Conservation (phyloP, 2,329 filamentous ascomycete species). For the Aspergillus tubingensis region DNA sequence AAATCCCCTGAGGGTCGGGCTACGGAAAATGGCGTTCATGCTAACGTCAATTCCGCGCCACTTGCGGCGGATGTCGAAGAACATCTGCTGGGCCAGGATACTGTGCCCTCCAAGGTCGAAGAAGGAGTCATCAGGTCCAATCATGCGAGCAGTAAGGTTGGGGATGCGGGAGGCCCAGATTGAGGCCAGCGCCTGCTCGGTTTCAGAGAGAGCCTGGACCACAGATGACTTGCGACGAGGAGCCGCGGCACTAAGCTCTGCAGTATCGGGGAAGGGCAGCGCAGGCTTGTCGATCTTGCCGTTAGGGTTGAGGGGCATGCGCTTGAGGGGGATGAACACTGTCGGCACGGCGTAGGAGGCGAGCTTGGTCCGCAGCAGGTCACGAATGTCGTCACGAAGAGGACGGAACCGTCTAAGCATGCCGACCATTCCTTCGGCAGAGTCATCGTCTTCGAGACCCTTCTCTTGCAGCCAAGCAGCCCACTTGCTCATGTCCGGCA, state of each 20-base stretch:
- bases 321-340: constrained; percentile 70
- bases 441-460: constrained; percentile 53
- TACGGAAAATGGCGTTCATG: constrained; percentile 70
- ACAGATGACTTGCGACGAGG: constrained; percentile 53
- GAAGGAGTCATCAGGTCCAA: constrained; percentile 66
- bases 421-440: constrained; percentile 55
- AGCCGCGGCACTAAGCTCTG: constrained; percentile 62
- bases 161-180: constrained; percentile 74
- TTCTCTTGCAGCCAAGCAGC: constrained; percentile 63
- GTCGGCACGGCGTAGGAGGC: constrained; percentile 75
- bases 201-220: constrained; percentile 53
- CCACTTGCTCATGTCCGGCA: constrained; percentile 79
- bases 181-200: constrained; percentile 67
- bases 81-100: constrained; percentile 77
- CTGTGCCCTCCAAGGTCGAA: constrained; percentile 81
- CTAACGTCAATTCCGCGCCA: constrained; percentile 66
- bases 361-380: constrained; percentile 70
- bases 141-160: constrained; percentile 66
- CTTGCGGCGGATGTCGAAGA: constrained; percentile 67
- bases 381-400: constrained; percentile 61
- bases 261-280: constrained; percentile 77
- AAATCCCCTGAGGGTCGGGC: constrained; percentile 63
- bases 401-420: constrained; percentile 63
- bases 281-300: constrained; percentile 80
- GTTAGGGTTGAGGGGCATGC: constrained; percentile 79